These are phyloP conservation scores for Nitzschia sp. DNA, from an alignment of 108 stramenopile genomes.

Conservation along the genomic window DNA sequence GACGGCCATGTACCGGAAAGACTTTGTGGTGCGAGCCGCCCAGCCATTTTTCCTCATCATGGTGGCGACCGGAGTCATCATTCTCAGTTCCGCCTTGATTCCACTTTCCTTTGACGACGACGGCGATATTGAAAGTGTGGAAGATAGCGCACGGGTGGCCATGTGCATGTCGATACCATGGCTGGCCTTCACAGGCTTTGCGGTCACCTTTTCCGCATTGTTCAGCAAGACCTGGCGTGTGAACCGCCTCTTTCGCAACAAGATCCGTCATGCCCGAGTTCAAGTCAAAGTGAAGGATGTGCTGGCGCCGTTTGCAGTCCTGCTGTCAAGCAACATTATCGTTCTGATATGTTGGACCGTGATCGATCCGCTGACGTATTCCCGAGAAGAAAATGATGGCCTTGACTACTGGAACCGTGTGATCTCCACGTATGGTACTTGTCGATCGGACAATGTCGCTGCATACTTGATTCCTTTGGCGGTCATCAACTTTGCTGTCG, in stretches of 20 bases:
- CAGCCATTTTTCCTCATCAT: constrained; percentile 54
- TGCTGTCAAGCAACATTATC: constrained; percentile 37
- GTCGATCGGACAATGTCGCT: constrained; percentile 9
- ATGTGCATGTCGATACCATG: constrained; percentile 45
- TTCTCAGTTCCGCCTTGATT: constrained; percentile 31
- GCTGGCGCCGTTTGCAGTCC: constrained; percentile 41
- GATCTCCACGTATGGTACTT: constrained; percentile 31
- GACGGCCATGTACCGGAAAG: constrained; percentile 23
- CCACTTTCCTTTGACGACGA: constrained; percentile 31
- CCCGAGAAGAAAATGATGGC: constrained; percentile 16
- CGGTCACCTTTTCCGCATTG: constrained; percentile 43
- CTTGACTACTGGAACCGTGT: constrained; percentile 38
- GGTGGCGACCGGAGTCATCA: constrained; percentile 27
- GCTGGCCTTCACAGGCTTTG: constrained; percentile 51
- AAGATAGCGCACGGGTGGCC: neutral
- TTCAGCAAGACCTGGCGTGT: constrained; percentile 53
- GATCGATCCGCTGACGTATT: constrained; percentile 41
- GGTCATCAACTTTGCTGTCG: constrained; percentile 25
- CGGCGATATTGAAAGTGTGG: constrained; percentile 4
- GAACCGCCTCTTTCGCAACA: constrained; percentile 23
- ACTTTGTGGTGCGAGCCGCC: constrained; percentile 32
- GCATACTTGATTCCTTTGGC: constrained; percentile 27
- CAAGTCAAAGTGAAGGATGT: constrained; percentile 47
- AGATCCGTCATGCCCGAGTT: neutral
- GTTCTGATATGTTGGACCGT: constrained; percentile 52